Evolutionary conservation across 164 flowering plant species (phyloP), one percentile per base, ranked within the genome.

Genomic region (Tinospora cordifolia): DNA sequence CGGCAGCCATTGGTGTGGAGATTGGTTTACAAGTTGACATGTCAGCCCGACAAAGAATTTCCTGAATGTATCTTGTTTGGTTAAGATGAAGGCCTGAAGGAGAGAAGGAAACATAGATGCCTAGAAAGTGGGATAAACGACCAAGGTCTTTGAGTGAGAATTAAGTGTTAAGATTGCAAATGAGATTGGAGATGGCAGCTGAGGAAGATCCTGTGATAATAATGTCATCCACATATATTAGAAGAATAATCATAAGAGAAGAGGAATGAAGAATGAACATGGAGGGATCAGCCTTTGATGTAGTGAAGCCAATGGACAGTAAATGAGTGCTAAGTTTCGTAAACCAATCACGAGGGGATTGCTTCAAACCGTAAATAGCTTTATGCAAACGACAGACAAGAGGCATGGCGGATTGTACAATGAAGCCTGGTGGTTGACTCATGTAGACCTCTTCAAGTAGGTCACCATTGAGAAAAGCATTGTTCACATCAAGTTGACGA

Each of bases 261-360:
- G 7, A 4, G 2, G 3, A 4, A 30, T 30, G 19, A 21, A 66
- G 41, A 9, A 66, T 66, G 68, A 22, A 39, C 51, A 14, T 49
- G 41, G 24, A 39, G 49, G 44, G 17, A 17, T 19, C 54, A 11
- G 30, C 36, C 4, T 30, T 30, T 2, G 36, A 30, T 30, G 36
- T 4, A 2, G 8, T 15, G 41, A 40, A 66, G 5, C 68, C 68
- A 9, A n/a, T n/a, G n/a, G n/a, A n/a, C n/a, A n/a, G n/a, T n/a
- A n/a, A n/a, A n/a, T n/a, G n/a, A n/a, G n/a, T n/a, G 0, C 54
- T 66, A 19, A 66, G 44, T 8, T 27, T 3, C 5, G 13, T 7
- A 17, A 66, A 66, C 68, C 49, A 66, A 5, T 51, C 68, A 19
- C 68, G 68, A 0, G 65, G 65, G n/a, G 68, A 66, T 26, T 22